Evolutionary conservation across 805 yeast species (phyloP).

Genomic region (Naumovozyma dairenensis): DNA sequence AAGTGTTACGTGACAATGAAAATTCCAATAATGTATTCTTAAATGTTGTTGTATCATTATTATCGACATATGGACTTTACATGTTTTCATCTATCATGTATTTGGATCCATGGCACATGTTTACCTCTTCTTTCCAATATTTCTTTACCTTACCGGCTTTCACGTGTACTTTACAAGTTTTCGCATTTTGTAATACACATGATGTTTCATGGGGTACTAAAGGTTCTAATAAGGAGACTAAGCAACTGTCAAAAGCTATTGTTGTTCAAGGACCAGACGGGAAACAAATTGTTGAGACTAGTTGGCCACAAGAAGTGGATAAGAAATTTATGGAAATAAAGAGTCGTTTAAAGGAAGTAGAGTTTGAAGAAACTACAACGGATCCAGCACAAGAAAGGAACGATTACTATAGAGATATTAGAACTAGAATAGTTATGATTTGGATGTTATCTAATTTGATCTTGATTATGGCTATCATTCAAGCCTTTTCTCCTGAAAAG

Average conservation of each 20-base stretch:
- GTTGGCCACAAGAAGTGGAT: constrained; percentile 33
- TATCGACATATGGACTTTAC: constrained; percentile 89
- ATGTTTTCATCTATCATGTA: constrained; percentile 72
- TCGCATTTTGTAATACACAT: constrained; percentile 95
- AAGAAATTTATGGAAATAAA: constrained; percentile 30
- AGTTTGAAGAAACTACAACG: constrained; percentile 20
- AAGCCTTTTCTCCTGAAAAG: constrained; percentile 63
- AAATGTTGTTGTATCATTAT: constrained; percentile 72
- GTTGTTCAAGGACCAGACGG: constrained; percentile 74
- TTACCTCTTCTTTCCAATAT: constrained; percentile 82
- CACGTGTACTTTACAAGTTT: constrained; percentile 85
- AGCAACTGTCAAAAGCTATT: constrained; percentile 70
- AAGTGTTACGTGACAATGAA: constrained; percentile 35
- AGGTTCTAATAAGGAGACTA: constrained; percentile 72
- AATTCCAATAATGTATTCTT: constrained; percentile 44
- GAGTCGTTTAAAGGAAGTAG: constrained; percentile 30
- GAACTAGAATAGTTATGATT: constrained; percentile 90
- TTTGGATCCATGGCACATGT: constrained; percentile 92
- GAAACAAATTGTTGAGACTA: constrained; percentile 63
- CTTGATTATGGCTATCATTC: constrained; percentile 78
- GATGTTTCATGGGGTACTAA: constrained; percentile 99
- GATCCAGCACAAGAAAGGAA: constrained; percentile 35
- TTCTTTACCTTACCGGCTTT: constrained; percentile 84
- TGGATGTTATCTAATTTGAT: constrained; percentile 84
- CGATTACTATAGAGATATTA: constrained; percentile 88